Evolutionary conservation across 129 eudicot species (phyloP).

Genomic region (Flaveria bidentis): DNA sequence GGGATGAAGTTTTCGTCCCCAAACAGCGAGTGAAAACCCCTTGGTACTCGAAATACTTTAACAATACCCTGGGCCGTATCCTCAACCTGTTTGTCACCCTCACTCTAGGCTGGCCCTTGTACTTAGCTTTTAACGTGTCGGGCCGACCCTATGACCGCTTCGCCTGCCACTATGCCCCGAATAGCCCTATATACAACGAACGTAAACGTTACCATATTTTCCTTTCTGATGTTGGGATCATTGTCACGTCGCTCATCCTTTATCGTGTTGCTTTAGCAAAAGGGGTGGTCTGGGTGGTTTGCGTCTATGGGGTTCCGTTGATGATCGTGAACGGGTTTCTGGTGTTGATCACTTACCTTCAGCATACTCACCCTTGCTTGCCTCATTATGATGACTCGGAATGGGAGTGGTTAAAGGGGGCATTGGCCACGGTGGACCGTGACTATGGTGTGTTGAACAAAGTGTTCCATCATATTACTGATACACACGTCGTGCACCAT

Average conservation of each 20-base stretch:
- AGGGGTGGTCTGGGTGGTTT: slow-evolving; percentile 39
- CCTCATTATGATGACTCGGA: slow-evolving; percentile 47
- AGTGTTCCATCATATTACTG: slow-evolving; percentile 58
- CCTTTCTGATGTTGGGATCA: slow-evolving; percentile 43
- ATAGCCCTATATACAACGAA: slow-evolving; percentile 44
- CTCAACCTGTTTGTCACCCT: slow-evolving; percentile 22
- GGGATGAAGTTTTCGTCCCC: slow-evolving; percentile 49
- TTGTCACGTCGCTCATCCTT: slow-evolving; percentile 21
- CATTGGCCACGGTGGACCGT: slow-evolving; percentile 55
- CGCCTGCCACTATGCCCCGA: slow-evolving; percentile 53
- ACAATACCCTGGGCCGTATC: slow-evolving; percentile 43
- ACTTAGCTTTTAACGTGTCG: slow-evolving; percentile 39
- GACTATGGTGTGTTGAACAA: slow-evolving; percentile 59
- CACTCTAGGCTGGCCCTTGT: slow-evolving; percentile 49
- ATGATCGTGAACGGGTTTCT: slow-evolving; percentile 48
- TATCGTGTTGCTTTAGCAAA: slow-evolving; percentile 23
- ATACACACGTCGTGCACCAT: slow-evolving; percentile 58
- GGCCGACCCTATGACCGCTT: slow-evolving; percentile 56
- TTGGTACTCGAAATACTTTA: slow-evolving; percentile 38
- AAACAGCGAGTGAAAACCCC: slow-evolving; percentile 34
- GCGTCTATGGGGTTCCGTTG: slow-evolving; percentile 33
- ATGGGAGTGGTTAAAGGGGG: slow-evolving; percentile 67
- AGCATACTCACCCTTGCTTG: slow-evolving; percentile 50
- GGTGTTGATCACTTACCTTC: slow-evolving; percentile 50
- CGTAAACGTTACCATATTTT: slow-evolving; percentile 37